Base-by-base conservation (phyloP, 2,329 filamentous ascomycete genomes). In the Xylaria sp. region DNA sequence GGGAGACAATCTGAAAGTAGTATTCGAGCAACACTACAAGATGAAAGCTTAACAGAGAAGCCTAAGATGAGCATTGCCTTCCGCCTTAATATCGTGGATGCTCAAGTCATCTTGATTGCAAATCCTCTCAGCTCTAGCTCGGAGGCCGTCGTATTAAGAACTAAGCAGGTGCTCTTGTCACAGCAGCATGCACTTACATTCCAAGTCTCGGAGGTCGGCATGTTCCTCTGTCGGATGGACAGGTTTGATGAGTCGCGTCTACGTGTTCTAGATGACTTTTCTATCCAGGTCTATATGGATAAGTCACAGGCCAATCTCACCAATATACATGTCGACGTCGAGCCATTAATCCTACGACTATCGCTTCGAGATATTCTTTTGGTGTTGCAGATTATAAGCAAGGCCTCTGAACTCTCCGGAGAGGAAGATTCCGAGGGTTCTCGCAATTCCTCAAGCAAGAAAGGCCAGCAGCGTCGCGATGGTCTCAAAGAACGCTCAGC, bases 211-310 rank as follows among this genome's bases (percentile, higher is more conserved):
- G 91, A 98, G 76, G 88, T 98, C 61, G 96, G 96, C 74, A 99
- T 99, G 96, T 99, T 98, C 79, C 81, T 99, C 36, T 99, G 97
- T 78, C 92, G 96, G 12, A 99, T 99, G 96, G 97, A 99, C 79
- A 93, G 90, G 71, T 98, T 98, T 74, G 95, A 99, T 73, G 94
- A 92, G 3, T 94, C 91, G 48, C 89, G 93, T 45, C 85, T 99
- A 55, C 90, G 96, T 19, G 97, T 99, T 69, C 88, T 99, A 36
- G 97, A 99, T 77, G 94, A 99, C 79, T 99, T 99, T 78, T 97
- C 94, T 2, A 84, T 98, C 9, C 92, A 96, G 71, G 85, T 97
- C 74, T 96, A 93, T 2, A 89, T 99, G 84, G 95, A 99, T 75
- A 88, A 80, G 69, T 89, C 88, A 0, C 82, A 84, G 58, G 77